A percentile compares a stretch with the other conserved stretches of the same genome.
These are phyloP conservation scores for Rhodotorula sp. DNA, from an alignment of 1,284 basidiomycete genomes.

Conservation along the genomic window DNA sequence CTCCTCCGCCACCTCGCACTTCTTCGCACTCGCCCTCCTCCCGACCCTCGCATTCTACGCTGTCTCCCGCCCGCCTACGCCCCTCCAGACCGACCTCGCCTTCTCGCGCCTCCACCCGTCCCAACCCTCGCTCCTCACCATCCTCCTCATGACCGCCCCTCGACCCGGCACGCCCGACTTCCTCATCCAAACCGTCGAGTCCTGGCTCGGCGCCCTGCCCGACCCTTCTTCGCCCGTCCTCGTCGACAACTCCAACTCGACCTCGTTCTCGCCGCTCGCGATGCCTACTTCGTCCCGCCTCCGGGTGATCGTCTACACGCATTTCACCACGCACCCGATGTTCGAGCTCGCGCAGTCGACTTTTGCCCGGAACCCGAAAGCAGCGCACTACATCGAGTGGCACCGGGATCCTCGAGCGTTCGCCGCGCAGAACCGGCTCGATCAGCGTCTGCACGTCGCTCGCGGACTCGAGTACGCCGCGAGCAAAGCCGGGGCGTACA, in stretches of 20 bases:
- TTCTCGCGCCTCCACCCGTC: slow-evolving; percentile 20
- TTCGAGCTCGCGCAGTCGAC: slow-evolving; percentile 20
- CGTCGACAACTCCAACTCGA: neutral
- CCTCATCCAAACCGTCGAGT: slow-evolving; percentile 22
- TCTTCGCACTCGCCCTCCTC: slow-evolving; percentile 11
- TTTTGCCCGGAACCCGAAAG: slow-evolving; percentile 15
- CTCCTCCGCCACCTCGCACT: neutral
- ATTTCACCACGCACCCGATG: slow-evolving; percentile 21
- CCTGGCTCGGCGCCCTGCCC: slow-evolving; percentile 31
- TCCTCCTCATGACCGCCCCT: slow-evolving; percentile 36
- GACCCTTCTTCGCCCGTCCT: neutral
- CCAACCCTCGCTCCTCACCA: slow-evolving; percentile 23
- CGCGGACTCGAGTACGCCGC: slow-evolving; percentile 28
- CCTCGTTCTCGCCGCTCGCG: neutral
- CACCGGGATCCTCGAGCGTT: slow-evolving; percentile 18
- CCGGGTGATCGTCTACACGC: slow-evolving; percentile 33
- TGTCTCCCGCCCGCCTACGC: neutral
- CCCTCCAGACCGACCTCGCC: neutral
- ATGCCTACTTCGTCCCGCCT: slow-evolving; percentile 6
- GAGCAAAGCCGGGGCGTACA: slow-evolving; percentile 18
- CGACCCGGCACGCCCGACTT: slow-evolving; percentile 35
- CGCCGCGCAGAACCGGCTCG: slow-evolving; percentile 18
- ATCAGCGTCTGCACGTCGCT: slow-evolving; percentile 35
- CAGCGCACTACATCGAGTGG: slow-evolving; percentile 28
- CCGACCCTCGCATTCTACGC: slow-evolving; percentile 12